Percentiles rank a stretch among this genome's conserved stretches.
phyloP scores from a whole-genome alignment of 129 eudicot species.

The Escallonia rubra region DNA sequence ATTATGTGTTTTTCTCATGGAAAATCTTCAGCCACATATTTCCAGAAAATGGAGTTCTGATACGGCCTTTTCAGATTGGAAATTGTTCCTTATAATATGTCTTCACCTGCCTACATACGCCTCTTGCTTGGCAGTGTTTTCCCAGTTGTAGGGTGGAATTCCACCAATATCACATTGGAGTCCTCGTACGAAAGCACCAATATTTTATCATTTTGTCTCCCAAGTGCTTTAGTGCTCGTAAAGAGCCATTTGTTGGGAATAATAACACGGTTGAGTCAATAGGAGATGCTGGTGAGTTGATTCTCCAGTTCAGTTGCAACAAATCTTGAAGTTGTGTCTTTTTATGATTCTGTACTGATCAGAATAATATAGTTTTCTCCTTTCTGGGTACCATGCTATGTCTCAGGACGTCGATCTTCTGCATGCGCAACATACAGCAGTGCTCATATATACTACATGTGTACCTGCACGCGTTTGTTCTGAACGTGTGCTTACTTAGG shows the following conservation, averaged over 20 bases:
- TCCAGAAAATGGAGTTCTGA: not conserved
- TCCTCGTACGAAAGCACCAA: slow-evolving; percentile 23
- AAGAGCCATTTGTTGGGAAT: not conserved
- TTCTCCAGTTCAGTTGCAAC: not conserved
- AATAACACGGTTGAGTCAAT: not conserved
- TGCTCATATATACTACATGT: no score
- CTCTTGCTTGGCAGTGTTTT: not conserved
- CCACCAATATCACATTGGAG: slow-evolving; percentile 11
- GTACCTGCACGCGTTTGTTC: no score
- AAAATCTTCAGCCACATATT: not conserved
- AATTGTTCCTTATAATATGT: not conserved
- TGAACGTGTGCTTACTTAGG: no score
- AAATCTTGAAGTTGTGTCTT: not conserved
- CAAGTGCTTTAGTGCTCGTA: slow-evolving; percentile 1
- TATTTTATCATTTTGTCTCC: slow-evolving; percentile 8
- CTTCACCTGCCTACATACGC: no score
- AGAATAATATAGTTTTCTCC: not conserved
- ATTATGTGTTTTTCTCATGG: not conserved
- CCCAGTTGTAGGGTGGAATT: slow-evolving; percentile 1
- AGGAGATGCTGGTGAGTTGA: not conserved
- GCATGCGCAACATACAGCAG: not conserved
- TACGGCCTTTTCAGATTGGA: not conserved
- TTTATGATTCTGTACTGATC: not conserved
- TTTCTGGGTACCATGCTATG: not conserved
- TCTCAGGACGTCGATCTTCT: not conserved